Evolutionary conservation across 129 eudicot species (phyloP).

Genomic region (Rutidosis leptorrhynchoides): DNA sequence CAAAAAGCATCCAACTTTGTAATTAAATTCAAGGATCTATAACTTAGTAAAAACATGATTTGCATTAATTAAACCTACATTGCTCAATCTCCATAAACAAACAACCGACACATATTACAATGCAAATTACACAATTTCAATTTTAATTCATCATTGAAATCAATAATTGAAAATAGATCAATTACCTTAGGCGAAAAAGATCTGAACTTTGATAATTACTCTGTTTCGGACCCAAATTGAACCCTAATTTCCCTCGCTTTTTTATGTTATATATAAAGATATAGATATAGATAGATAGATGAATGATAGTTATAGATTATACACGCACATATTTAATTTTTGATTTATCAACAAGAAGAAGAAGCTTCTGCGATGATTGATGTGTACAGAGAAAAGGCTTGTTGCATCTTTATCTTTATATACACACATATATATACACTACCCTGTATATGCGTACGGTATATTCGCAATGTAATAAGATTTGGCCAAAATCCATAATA

Average conservation of each 20-base stretch:
- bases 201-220: slow-evolving; percentile 14
- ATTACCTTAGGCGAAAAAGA: slow-evolving; percentile 27
- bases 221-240: slow-evolving; percentile 9
- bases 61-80: slow-evolving; percentile 26
- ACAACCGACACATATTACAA: slow-evolving; percentile 20
- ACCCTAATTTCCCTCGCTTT: slow-evolving; percentile 26
- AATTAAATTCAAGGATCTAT: slow-evolving; percentile 7
- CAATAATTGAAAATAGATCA: background rate
- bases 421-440: background rate
- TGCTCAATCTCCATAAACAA: slow-evolving; percentile 10
- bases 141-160: background rate
- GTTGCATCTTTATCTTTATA: slow-evolving; percentile 3
- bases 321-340: slow-evolving; percentile 9
- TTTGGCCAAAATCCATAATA: slow-evolving; percentile 22
- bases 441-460: slow-evolving; percentile 1
- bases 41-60: background rate
- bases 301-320: too few relatives aligned
- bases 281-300: background rate
- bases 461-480: slow-evolving; percentile 12
- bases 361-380: slow-evolving; percentile 23
- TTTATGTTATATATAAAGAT: background rate
- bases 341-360: slow-evolving; percentile 17
- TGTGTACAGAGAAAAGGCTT: slow-evolving; percentile 10
- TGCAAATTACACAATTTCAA: slow-evolving; percentile 4
- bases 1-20: slow-evolving; percentile 3